Conservation (phyloP, 108 stramenopile genomes). For the Chaetoceros muelleri region DNA sequence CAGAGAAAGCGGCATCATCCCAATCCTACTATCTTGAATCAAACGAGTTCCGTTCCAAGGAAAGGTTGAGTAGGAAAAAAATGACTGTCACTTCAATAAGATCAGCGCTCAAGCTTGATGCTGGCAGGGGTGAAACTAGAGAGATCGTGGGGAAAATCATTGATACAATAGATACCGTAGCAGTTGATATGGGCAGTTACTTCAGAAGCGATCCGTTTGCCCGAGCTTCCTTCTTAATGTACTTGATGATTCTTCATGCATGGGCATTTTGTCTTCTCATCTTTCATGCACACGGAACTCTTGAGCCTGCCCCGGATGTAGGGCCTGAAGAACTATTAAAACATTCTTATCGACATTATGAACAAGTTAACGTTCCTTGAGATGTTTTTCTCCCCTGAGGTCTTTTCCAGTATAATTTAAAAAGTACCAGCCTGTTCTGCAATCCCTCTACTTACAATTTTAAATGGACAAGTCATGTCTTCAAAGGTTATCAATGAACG, state of each 20-base stretch:
- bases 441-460: neutral
- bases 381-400: neutral
- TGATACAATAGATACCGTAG: constrained; percentile 57
- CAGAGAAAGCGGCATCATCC: constrained; percentile 46
- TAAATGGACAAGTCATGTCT: neutral
- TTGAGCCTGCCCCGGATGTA: constrained; percentile 34
- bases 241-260: constrained; percentile 54
- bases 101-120: constrained; percentile 48
- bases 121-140: constrained; percentile 45
- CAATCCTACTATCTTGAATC: constrained; percentile 7
- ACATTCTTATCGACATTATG: constrained; percentile 17
- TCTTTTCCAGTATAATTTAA: neutral
- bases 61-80: constrained; percentile 7
- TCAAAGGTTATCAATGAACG: neutral
- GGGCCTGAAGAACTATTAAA: constrained; percentile 2
- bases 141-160: constrained; percentile 51
- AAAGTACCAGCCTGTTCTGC: neutral
- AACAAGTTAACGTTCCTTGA: constrained; percentile 29
- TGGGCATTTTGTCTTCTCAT: constrained; percentile 79
- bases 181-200: constrained; percentile 63
- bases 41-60: constrained; percentile 14
- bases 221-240: constrained; percentile 58
- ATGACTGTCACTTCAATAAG: constrained; percentile 45
- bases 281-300: constrained; percentile 74
- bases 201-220: constrained; percentile 64